Evolutionary conservation across 1,284 basidiomycete genomes (phyloP).

Genomic region (Ustilago shanxiensis): DNA sequence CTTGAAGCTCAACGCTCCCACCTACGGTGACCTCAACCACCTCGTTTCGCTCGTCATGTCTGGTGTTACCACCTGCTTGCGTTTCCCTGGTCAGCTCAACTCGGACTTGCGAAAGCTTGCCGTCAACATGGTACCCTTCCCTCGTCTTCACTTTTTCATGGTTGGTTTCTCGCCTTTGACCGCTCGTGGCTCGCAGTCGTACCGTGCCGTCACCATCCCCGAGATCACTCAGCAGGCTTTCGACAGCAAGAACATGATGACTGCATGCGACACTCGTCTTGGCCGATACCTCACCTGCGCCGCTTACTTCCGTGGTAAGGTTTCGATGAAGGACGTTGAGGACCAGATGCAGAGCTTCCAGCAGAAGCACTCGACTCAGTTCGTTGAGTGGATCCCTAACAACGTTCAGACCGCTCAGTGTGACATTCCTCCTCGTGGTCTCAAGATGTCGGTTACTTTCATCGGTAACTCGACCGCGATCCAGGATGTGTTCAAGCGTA

Average conservation of each 20-base stretch:
- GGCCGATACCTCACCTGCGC: constrained; percentile 72
- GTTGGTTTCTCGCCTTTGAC: constrained; percentile 70
- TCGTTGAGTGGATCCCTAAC: constrained; percentile 71
- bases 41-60: constrained; percentile 87
- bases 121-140: constrained; percentile 80
- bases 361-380: constrained; percentile 65
- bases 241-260: constrained; percentile 71
- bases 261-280: constrained; percentile 82
- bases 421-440: constrained; percentile 66
- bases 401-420: constrained; percentile 69
- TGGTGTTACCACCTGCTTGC: constrained; percentile 87
- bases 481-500: constrained; percentile 68
- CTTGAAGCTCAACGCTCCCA: constrained; percentile 77
- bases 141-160: constrained; percentile 71
- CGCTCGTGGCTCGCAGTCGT: constrained; percentile 73
- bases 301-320: constrained; percentile 69
- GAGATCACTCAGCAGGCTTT: constrained; percentile 66
- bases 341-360: constrained; percentile 69
- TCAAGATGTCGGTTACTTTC: constrained; percentile 70
- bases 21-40: constrained; percentile 71
- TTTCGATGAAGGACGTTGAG: constrained; percentile 72
- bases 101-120: constrained; percentile 92
- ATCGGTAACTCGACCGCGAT: constrained; percentile 70
- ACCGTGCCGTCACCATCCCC: constrained; percentile 71
- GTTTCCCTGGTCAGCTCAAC: constrained; percentile 94